These are phyloP conservation scores for Sarocladium kiliense DNA, from an alignment of 2,329 filamentous ascomycete species.

Conservation along the genomic window DNA sequence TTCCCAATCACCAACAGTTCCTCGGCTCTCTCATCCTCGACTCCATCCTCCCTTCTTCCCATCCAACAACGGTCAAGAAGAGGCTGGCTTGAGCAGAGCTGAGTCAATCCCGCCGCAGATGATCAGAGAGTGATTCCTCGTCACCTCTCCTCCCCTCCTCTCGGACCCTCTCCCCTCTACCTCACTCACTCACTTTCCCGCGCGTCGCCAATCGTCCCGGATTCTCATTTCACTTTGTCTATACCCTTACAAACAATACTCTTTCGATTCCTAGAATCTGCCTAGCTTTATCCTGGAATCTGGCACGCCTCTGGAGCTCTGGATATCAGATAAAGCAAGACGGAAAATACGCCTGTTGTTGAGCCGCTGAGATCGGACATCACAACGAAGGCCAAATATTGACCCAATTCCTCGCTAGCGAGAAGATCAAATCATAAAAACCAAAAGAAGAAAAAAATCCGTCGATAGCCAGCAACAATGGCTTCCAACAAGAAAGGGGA, in stretches of 20 bases:
- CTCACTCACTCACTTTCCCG: not conserved
- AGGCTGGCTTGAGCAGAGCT: constrained; percentile 3
- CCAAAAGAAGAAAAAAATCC: not conserved
- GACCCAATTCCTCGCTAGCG: not conserved
- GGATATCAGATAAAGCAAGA: not conserved
- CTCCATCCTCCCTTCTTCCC: not conserved
- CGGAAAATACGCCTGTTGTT: not conserved
- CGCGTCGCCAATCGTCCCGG: constrained; percentile 2
- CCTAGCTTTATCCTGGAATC: not conserved
- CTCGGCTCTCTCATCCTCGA: constrained; percentile 7
- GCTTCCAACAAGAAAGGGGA: constrained; percentile 17
- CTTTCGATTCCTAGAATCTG: not conserved
- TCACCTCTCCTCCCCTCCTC: not conserved
- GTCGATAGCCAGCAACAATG: constrained; percentile 16
- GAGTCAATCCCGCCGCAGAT: constrained; percentile 5
- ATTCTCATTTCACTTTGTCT: constrained; percentile 1
- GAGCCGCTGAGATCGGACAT: not conserved
- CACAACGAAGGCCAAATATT: not conserved
- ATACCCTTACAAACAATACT: not conserved
- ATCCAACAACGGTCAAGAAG: constrained; percentile 8
- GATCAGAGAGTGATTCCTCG: constrained; percentile 6
- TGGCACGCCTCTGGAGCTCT: not conserved
- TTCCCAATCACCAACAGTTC: not conserved
- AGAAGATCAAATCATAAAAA: not conserved
- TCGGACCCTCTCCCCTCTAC: constrained; percentile 1